A percentile compares a stretch with the other conserved stretches of the same genome.
Evolutionary conservation across 164 flowering plant genomes (phyloP).

Genomic region (Aristolochia contorta): DNA sequence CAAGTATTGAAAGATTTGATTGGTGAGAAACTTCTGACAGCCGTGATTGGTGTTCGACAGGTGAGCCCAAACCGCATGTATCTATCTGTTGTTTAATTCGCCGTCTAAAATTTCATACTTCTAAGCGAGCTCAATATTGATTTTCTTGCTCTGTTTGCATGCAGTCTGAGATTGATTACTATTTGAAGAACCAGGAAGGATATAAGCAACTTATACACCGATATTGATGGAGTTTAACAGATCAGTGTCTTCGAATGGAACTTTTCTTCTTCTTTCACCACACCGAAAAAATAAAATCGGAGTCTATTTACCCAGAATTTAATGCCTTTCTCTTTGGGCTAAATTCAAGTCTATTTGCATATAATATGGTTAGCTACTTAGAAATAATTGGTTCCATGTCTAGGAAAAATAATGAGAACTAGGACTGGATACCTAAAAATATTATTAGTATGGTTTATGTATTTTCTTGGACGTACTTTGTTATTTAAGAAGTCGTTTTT

Average conservation of each 20-base stretch:
- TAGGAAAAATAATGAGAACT: neutral
- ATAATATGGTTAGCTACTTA: neutral
- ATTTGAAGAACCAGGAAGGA: conserved; percentile 55
- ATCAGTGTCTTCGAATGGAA: too few species aligned
- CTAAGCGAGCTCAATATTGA: neutral
- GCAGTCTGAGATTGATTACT: conserved; percentile 78
- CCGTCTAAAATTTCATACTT: too few species aligned
- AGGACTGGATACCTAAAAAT: neutral
- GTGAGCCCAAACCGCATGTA: conserved; percentile 23
- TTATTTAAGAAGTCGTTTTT: too few species aligned
- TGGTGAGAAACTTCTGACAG: conserved; percentile 64
- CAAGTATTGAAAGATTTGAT: conserved; percentile 40
- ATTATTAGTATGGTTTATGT: neutral
- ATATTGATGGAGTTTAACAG: conserved; percentile 22
- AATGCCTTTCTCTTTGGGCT: too few species aligned
- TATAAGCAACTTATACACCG: conserved; percentile 71
- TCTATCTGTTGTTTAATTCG: neutral
- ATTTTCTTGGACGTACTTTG: too few species aligned
- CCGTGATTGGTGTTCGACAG: conserved; percentile 76
- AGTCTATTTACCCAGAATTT: too few species aligned
- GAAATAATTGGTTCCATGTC: neutral
- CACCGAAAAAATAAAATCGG: too few species aligned
- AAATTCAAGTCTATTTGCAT: too few species aligned
- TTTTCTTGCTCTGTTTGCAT: neutral
- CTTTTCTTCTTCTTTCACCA: too few species aligned